Evolutionary conservation across 768 basidiomycete genomes (phyloP).

Genomic region (Favolaschia claudopus): DNA sequence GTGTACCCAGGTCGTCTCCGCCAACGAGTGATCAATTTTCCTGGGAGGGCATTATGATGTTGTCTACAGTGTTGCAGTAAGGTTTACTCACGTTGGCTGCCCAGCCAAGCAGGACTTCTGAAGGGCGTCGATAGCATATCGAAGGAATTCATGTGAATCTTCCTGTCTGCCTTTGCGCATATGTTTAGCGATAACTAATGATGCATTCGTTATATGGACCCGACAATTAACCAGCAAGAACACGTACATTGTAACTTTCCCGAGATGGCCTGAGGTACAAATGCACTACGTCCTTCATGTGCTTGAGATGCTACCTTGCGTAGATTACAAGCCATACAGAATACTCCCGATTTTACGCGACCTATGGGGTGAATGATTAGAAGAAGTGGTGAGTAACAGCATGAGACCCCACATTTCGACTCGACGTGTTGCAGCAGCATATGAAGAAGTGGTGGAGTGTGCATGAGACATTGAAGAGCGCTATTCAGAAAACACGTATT

Average conservation of each 20-base stretch:
- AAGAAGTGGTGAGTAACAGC: constrained; percentile 2
- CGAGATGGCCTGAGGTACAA: constrained; percentile 72
- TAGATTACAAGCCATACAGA: constrained; percentile 85
- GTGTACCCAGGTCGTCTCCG: constrained; percentile 93
- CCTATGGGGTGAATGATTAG: constrained; percentile 37
- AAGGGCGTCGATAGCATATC: constrained; percentile 90
- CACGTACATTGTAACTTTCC: constrained; percentile 73
- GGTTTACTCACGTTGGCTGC: constrained; percentile 65
- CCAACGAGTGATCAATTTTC: constrained; percentile 73
- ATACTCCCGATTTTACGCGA: constrained; percentile 50
- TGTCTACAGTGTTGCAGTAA: not conserved
- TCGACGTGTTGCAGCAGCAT: constrained; percentile 60
- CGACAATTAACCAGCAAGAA: not conserved
- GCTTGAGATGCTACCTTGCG: constrained; percentile 62
- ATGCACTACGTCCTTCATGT: constrained; percentile 54
- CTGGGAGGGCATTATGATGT: constrained; percentile 41
- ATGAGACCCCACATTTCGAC: constrained; percentile 64
- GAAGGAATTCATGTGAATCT: constrained; percentile 97
- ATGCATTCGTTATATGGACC: no score
- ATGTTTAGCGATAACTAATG: constrained; percentile 94
- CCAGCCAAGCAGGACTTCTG: constrained; percentile 86
- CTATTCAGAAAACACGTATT: constrained; percentile 98
- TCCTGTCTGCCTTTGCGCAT: constrained; percentile 94
- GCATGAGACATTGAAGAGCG: constrained; percentile 89
- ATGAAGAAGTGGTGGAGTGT: constrained; percentile 87